Base-by-base conservation (phyloP, 2,329 filamentous ascomycete genomes). In the Xylaria sp. region DNA sequence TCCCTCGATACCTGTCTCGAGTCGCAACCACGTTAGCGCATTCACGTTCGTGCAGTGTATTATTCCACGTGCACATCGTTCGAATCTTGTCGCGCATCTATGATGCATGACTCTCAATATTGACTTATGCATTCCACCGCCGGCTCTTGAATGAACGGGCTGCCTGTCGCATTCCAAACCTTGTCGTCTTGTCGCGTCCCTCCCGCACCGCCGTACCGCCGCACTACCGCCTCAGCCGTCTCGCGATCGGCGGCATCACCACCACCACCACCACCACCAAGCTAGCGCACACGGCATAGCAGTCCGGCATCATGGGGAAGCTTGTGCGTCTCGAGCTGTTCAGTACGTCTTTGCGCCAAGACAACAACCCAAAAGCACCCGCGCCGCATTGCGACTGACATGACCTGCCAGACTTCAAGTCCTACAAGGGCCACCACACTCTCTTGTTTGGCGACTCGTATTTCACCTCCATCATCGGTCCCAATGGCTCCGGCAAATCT, bases 401-500 rank as follows among this genome's bases (percentile, higher is more conserved):
- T 43, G 33, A 46, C n/a, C 15, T 54, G 8, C 54, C 20, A 72
- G 71, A 99, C 85, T 99, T 99, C 90, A 99, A 99, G 85, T 98
- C 96, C 76, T 99, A 99, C 86, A 97, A 97, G 82, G 96, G 94
- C 67, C 94, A 98, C 77, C 96, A 99, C 84, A 91, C 89, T 69
- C 89, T 99, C 54, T 89, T 98, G 62, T 98, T 99, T 77, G 95
- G 95, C 78, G 95, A 99, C 84, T 97, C 94, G 1, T 98, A 98
- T 83, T 99, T 99, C 82, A 99, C 96, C 59, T 99, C 96, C 51
- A 98, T 99, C 78, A 98, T 99, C 78, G 96, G 97, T 6, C 96
- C 96, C 80, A 99, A 99, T 94, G 96, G 96, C 85, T 98, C 96
- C 43, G 96, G 96, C 73, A 99, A 99, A 82, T 99, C 96, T 23